These are phyloP conservation scores for Ehretia macrophylla DNA, from an alignment of 257 asterid genomes.

Conservation along the genomic window DNA sequence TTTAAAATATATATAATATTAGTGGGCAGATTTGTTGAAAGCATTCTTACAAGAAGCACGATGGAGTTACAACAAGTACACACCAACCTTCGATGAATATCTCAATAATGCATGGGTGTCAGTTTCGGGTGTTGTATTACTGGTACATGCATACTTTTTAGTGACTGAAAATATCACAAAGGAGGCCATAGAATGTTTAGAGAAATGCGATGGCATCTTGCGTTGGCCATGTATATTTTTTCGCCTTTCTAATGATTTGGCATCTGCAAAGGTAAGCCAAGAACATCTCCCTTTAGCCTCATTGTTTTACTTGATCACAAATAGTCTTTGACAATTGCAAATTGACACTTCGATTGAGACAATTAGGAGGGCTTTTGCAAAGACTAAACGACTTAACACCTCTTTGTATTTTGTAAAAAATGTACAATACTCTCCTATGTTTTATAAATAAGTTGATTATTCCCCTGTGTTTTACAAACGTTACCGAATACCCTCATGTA, in stretches of 20 bases:
- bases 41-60: constrained; percentile 16
- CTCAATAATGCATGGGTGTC: constrained; percentile 23
- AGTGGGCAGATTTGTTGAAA: constrained; percentile 34
- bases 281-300: too few species aligned
- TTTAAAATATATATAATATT: background rate
- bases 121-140: constrained; percentile 16
- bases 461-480: too few species aligned
- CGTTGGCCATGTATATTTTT: constrained; percentile 11
- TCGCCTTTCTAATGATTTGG: constrained; percentile 19
- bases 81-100: constrained; percentile 25
- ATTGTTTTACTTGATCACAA: too few species aligned
- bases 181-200: constrained; percentile 15
- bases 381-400: too few species aligned
- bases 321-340: too few species aligned
- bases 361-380: too few species aligned
- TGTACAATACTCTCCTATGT: too few species aligned
- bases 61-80: constrained; percentile 7
- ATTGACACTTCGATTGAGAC: too few species aligned
- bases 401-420: too few species aligned
- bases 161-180: constrained; percentile 12
- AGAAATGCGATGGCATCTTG: constrained; percentile 4
- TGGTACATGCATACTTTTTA: constrained; percentile 28
- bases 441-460: too few species aligned
- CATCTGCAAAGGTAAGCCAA: constrained; percentile 7
- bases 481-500: too few species aligned